Percentiles rank a stretch among this genome's conserved stretches.
phyloP scores from a whole-genome alignment of 2,329 filamentous ascomycete species.

The Epichloe hybrida region DNA sequence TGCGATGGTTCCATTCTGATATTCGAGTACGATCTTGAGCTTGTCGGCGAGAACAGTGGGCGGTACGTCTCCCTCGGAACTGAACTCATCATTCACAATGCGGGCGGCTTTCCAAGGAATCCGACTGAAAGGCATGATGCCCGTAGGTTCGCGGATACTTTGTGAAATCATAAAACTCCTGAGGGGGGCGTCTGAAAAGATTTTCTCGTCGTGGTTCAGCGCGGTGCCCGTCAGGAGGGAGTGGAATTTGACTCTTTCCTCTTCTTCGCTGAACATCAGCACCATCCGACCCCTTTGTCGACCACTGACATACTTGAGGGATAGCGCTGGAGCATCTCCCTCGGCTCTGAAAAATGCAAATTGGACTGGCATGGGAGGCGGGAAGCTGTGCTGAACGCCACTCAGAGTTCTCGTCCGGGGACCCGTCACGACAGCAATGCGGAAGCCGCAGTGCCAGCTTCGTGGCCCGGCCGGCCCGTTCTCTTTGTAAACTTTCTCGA shows the following conservation, averaged over 20 bases:
- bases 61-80: slow-evolving; percentile 42
- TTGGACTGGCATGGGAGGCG: slow-evolving; percentile 52
- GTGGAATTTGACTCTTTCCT: slow-evolving; percentile 58
- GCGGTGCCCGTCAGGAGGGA: slow-evolving; percentile 59
- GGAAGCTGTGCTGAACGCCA: slow-evolving; percentile 57
- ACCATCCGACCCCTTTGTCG: slow-evolving; percentile 58
- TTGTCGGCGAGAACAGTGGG: slow-evolving; percentile 64
- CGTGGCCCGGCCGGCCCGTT: slow-evolving; percentile 60
- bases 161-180: slow-evolving; percentile 50
- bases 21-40: slow-evolving; percentile 62
- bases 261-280: slow-evolving; percentile 61
- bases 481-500: slow-evolving; percentile 56
- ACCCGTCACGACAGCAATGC: slow-evolving; percentile 65
- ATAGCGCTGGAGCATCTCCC: slow-evolving; percentile 50
- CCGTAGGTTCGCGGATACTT: slow-evolving; percentile 34
- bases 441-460: slow-evolving; percentile 64
- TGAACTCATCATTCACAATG: slow-evolving; percentile 59
- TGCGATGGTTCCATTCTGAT: slow-evolving; percentile 62
- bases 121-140: slow-evolving; percentile 34
- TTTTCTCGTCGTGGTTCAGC: slow-evolving; percentile 52
- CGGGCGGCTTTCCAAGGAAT: slow-evolving; percentile 53
- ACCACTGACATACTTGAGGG: slow-evolving; percentile 56
- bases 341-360: slow-evolving; percentile 68
- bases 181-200: slow-evolving; percentile 57
- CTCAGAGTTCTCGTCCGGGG: slow-evolving; percentile 65